Evolutionary conservation across 148 eudicot species (phyloP).

Genomic region (Fagopyrum tataricum): DNA sequence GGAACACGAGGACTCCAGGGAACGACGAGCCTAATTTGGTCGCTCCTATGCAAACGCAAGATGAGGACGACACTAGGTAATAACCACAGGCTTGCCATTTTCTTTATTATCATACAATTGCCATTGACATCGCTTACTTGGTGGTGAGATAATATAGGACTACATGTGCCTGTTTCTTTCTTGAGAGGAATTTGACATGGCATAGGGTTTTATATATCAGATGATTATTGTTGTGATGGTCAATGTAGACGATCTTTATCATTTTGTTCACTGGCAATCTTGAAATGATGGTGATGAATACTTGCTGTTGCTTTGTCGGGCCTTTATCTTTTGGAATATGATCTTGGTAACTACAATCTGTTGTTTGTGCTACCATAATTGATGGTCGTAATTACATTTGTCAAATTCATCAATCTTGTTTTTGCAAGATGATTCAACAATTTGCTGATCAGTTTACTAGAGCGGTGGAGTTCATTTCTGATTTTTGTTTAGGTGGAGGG

Average conservation of each 20-base stretch:
- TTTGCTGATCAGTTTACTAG: not conserved
- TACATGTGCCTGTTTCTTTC: not conserved
- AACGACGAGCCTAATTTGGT: constrained; percentile 41
- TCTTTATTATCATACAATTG: not conserved
- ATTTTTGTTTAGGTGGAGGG: not conserved
- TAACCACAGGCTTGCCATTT: not conserved
- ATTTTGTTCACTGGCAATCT: not conserved
- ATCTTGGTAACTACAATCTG: not conserved
- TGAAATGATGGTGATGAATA: not conserved
- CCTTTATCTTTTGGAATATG: not conserved
- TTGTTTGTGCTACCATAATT: not conserved
- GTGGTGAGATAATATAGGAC: not conserved
- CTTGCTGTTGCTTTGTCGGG: not conserved
- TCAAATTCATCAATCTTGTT: not conserved
- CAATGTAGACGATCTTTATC: not conserved
- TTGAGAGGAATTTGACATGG: not conserved
- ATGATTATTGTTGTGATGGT: not conserved
- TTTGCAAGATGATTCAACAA: not conserved
- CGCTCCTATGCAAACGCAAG: constrained; percentile 23
- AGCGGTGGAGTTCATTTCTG: not conserved
- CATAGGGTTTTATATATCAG: not conserved
- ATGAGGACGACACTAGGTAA: constrained; percentile 67
- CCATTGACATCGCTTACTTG: not conserved
- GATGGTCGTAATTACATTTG: not conserved
- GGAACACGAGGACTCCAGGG: constrained; percentile 30